Base-by-base conservation (phyloP, 1,284 basidiomycete genomes). In the Agaricales sp. region DNA sequence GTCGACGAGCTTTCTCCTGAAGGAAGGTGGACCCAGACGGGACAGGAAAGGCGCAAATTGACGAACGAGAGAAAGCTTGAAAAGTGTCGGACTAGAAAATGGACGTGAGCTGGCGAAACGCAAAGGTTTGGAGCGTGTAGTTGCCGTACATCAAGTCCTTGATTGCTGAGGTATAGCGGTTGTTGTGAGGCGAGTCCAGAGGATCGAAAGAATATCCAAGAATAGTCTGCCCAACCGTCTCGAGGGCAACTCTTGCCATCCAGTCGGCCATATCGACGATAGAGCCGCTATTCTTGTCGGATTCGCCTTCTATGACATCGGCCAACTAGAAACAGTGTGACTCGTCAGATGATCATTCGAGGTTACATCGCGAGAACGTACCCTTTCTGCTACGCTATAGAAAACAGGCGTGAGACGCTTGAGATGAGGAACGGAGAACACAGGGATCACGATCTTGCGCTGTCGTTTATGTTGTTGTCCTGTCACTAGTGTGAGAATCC, bases 121-220 rank as follows among this genome's bases (percentile, higher is more conserved):
- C 26, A 30, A n/a, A n/a, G n/a, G n/a, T n/a, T n/a, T n/a, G n/a
- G n/a, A n/a, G n/a, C n/a, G 24, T 37, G 46, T 12, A 19, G 41
- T 13, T 24, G 8, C 58, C 73, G 39, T 56, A 77, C 75, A 71
- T 70, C 8, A 78, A 54, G 43, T 68, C 67, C 51, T 67, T 71
- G 48, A 77, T 67, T 0, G 74, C 71, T n/a, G 62, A 59, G 1
- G 71, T 64, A 54, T 77, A 77, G 1, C 68, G 63, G 51, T 71
- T 74, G 47, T 66, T 70, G 35, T 66, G 59, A 8, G 63, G 60
- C 16, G 68, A 62, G 43, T 73, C 67, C 3, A 78, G 61, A 2
- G 74, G 70, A 49, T 73, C 66, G 55, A 78, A 78, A 2, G 73
- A 75, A 56, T 78, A 71, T 0, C 74, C 75, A 0, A 78, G 59